phyloP scores from a whole-genome alignment of 192 early-diverging fungal species.

The Coemansia sp. region DNA sequence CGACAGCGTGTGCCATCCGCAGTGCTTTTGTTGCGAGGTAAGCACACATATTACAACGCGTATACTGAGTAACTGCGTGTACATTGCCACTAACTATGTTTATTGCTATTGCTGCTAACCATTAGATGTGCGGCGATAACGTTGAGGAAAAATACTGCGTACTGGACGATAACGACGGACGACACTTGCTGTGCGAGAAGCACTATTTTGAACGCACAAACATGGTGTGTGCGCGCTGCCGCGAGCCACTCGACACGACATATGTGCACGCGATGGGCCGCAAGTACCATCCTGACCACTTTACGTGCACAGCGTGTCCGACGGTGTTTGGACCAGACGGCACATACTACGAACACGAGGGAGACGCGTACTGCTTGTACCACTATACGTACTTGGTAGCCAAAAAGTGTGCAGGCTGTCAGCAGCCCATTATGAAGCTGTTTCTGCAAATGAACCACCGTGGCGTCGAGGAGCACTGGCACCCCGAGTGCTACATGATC shows the following conservation, averaged over 20 bases:
- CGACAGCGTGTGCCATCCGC: conserved; percentile 76
- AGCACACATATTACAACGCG: conserved; percentile 12
- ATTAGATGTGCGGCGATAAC: conserved; percentile 41
- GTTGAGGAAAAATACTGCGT: conserved; percentile 36
- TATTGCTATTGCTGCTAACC: neutral
- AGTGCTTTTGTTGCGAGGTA: conserved; percentile 96
- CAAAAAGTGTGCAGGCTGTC: conserved; percentile 92
- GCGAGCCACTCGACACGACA: conserved; percentile 79
- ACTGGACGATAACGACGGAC: conserved; percentile 36
- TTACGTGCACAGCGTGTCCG: conserved; percentile 89
- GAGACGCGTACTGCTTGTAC: conserved; percentile 88
- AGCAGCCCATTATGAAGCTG: conserved; percentile 91
- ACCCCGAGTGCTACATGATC: conserved; percentile 99
- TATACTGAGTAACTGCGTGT: neutral
- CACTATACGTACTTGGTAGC: conserved; percentile 92
- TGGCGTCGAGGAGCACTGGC: conserved; percentile 84
- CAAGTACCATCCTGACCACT: conserved; percentile 98
- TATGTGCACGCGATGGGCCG: conserved; percentile 89
- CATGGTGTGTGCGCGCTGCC: conserved; percentile 67
- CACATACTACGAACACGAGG: conserved; percentile 94
- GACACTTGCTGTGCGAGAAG: conserved; percentile 44
- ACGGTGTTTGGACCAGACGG: conserved; percentile 93
- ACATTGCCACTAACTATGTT: neutral
- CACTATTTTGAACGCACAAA: conserved; percentile 49
- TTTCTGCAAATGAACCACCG: conserved; percentile 91